Evolutionary conservation across 768 basidiomycete species (phyloP), one percentile per base, ranked within the genome.

Genomic region (Russula virescens): DNA sequence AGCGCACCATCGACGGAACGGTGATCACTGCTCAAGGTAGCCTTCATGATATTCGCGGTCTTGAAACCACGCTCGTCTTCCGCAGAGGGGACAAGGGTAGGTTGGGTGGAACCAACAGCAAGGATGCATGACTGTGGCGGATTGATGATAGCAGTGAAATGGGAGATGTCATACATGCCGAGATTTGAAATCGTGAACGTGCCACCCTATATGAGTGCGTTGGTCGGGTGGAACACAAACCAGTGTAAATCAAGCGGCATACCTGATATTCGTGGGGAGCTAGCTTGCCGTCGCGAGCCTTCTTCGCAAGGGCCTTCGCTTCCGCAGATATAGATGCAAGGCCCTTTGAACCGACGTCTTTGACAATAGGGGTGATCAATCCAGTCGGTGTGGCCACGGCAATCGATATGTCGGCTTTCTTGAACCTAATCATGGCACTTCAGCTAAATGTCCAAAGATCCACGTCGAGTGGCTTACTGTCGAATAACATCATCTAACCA

Each of bases 71-170:
- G 93, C 72, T 94, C 93, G 68, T 91, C 87, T 70, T 92, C 88
- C 0, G 88, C 84, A 25, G 92, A 94, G 38, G 91, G 88, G 21
- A 94, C 86, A 18, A 98, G 78, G 57, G 88, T 89, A n/a, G 91
- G 82, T 73, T 86, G 82, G 19, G 93, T 94, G 21, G 87, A 82
- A 40, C 97, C 95, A 69, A 98, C 85, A 49, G 97, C 97, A 64
- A 99, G 87, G 71, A 98, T 99, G 77, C 95, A 98, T 51, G 93
- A 91, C 76, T 98, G 97, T 26, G 97, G 97, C 16, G 90, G 86
- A 81, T 99, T 99, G 83, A 99, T 96, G 79, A 99, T 98, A 51
- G 97, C 97, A 16, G 95, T 98, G 76, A 99, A 99, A 76, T 94
- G 89, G 59, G 86, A 83, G 71, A 98, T 84, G 65, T 90, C 95